Evolutionary conservation across 805 yeast genomes (phyloP).

Genomic region (Kuraishia capsulata): DNA sequence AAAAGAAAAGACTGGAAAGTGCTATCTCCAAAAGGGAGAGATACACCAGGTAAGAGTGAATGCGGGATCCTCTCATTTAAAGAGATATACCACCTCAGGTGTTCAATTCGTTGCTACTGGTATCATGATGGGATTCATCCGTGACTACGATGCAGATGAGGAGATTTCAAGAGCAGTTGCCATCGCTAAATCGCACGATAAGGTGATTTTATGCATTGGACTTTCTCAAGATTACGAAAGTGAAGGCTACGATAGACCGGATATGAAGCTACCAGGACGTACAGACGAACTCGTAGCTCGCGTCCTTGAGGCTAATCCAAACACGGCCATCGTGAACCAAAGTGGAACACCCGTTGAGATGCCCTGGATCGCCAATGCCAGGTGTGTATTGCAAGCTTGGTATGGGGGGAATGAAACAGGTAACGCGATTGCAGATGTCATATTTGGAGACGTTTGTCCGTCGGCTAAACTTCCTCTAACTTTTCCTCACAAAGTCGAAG

Average conservation of each 20-base stretch:
- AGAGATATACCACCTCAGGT: slow-evolving; percentile 2
- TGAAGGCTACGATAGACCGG: slow-evolving; percentile 47
- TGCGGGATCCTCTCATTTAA: slow-evolving; percentile 41
- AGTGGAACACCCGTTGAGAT: slow-evolving; percentile 31
- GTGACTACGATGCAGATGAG: slow-evolving; percentile 6
- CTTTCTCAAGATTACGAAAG: slow-evolving; percentile 43
- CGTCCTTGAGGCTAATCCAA: slow-evolving; percentile 30
- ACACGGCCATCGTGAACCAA: slow-evolving; percentile 27
- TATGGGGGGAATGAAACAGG: slow-evolving; percentile 33
- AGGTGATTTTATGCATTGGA: slow-evolving; percentile 26
- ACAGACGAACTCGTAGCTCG: slow-evolving; percentile 36
- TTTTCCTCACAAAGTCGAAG: slow-evolving; percentile 23
- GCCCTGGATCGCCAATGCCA: slow-evolving; percentile 26
- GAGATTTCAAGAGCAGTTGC: slow-evolving; percentile 19
- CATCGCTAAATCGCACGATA: slow-evolving; percentile 23
- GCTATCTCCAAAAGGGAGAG: slow-evolving; percentile 31
- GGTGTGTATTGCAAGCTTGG: slow-evolving; percentile 23
- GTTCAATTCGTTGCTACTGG: slow-evolving; percentile 12
- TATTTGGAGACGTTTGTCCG: slow-evolving; percentile 34
- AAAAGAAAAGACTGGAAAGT: slow-evolving; percentile 21
- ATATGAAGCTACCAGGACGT: slow-evolving; percentile 41
- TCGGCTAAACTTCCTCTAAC: slow-evolving; percentile 33
- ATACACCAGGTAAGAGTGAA: slow-evolving; percentile 36
- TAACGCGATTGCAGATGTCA: slow-evolving; percentile 31
- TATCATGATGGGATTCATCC: slow-evolving; percentile 10